Evolutionary conservation across 2,329 filamentous ascomycete genomes (phyloP), one percentile per base, ranked within the genome.

Genomic region (Phyllosticta capitalensis): DNA sequence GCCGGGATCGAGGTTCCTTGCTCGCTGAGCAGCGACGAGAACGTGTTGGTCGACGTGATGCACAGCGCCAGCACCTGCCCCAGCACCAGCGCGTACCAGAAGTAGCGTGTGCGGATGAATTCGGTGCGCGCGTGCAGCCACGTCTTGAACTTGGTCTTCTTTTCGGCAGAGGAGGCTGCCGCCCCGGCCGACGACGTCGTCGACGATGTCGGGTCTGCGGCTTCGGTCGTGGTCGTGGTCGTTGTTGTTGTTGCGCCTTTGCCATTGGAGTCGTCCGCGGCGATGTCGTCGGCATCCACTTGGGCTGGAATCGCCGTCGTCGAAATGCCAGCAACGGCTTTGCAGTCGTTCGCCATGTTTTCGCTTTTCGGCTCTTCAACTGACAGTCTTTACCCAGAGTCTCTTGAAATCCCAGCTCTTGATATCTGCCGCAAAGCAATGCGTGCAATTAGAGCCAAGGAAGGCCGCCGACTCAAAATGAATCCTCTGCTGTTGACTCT

Each of bases 41-140:
- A 90, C 54, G 94, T 97, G 79, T 95, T 96, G 55, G 92, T 96
- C 28, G 84, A 85, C 1, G 92, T 96, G 75, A 95, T 94, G 77
- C 90, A 92, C 61, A 99, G 83, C 4, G 92, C 85, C 52, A 96
- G 84, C 56, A 91, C 73, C 80, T 96, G 92, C 14, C 55, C 54
- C 38, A 59, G 50, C 19, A 53, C 54, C 48, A 59, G 56, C 56
- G 54, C 52, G 33, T 53, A 66, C 64, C 45, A 61, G 54, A 63
- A 58, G 50, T 45, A 60, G 21, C 55, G 54, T 50, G 59, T 59
- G 52, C 52, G 56, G 59, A 59, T 63, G 55, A 57, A 61, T 12
- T 28, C 48, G 20, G 48, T 33, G n/a, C 50, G 52, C 52, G 54
- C 28, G 52, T 45, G 30, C 10, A 60, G 14, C 58, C 58, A 60